Conservation (phyloP, 2,329 filamentous ascomycete species). For the Calonectria naviculata region DNA sequence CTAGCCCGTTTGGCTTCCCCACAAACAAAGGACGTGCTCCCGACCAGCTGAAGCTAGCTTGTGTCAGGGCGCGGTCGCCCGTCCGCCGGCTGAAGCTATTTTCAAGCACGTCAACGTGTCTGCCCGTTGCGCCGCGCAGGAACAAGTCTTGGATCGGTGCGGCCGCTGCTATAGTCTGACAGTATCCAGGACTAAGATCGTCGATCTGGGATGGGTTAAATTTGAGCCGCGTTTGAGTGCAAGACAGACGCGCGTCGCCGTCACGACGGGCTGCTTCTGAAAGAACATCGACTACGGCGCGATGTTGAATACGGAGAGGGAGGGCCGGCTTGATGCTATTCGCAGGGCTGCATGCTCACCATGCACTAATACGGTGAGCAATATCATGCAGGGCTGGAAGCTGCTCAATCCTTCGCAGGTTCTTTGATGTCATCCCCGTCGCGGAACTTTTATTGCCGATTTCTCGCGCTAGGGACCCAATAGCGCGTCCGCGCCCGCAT, state of each 20-base stretch:
- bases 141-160: background rate
- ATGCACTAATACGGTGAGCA: background rate
- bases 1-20: background rate
- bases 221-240: background rate
- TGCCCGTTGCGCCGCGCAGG: background rate
- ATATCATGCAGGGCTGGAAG: background rate
- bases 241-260: background rate
- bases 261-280: too few species aligned
- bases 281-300: too few species aligned
- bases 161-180: background rate
- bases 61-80: background rate
- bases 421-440: background rate
- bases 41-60: background rate
- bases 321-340: background rate
- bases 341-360: background rate
- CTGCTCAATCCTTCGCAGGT: background rate
- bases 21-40: background rate
- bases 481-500: background rate
- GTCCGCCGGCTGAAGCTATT: background rate
- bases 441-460: conserved; percentile 1
- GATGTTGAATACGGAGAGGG: background rate
- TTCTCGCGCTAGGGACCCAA: background rate
- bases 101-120: background rate
- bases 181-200: background rate
- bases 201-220: background rate